Evolutionary conservation across 805 yeast species (phyloP).

Genomic region (Zygosaccharomyces siamensis): DNA sequence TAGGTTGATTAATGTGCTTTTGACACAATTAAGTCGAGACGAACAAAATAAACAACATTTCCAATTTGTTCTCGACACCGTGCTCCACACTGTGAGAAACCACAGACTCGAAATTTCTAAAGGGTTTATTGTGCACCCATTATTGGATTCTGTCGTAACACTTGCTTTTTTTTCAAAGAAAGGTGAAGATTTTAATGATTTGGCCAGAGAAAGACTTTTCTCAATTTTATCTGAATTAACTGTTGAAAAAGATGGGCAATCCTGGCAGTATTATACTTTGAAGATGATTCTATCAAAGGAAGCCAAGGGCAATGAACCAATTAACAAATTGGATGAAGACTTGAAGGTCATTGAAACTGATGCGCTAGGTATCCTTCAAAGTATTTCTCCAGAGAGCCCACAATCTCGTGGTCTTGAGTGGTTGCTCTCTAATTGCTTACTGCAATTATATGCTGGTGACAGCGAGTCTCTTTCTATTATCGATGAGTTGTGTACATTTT

Average conservation of each 20-base stretch:
- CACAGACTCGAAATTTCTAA: constrained; percentile 35
- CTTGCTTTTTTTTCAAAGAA: constrained; percentile 32
- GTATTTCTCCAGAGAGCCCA: constrained; percentile 32
- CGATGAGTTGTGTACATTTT: constrained; percentile 53
- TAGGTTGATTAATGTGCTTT: constrained; percentile 21
- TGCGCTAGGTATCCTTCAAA: constrained; percentile 45
- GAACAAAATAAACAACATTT: constrained; percentile 13
- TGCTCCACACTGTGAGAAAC: constrained; percentile 48
- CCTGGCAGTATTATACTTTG: constrained; percentile 58
- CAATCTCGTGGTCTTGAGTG: constrained; percentile 66
- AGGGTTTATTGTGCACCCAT: constrained; percentile 29
- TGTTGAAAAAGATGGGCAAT: constrained; percentile 29
- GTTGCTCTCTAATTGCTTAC: constrained; percentile 65
- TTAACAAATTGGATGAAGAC: constrained; percentile 53
- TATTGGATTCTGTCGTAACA: constrained; percentile 31
- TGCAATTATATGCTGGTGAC: constrained; percentile 74
- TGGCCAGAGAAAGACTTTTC: constrained; percentile 59
- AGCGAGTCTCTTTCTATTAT: constrained; percentile 70
- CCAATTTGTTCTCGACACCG: constrained; percentile 56
- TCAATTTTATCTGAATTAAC: constrained; percentile 62
- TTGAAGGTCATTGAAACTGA: constrained; percentile 45
- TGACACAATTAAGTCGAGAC: constrained; percentile 5
- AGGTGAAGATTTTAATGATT: constrained; percentile 14
- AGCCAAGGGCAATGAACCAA: constrained; percentile 24
- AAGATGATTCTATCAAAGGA: constrained; percentile 34